These are phyloP conservation scores for Trypanosoma platydactyli DNA, from an alignment of 208 protist species.

Conservation along the genomic window DNA sequence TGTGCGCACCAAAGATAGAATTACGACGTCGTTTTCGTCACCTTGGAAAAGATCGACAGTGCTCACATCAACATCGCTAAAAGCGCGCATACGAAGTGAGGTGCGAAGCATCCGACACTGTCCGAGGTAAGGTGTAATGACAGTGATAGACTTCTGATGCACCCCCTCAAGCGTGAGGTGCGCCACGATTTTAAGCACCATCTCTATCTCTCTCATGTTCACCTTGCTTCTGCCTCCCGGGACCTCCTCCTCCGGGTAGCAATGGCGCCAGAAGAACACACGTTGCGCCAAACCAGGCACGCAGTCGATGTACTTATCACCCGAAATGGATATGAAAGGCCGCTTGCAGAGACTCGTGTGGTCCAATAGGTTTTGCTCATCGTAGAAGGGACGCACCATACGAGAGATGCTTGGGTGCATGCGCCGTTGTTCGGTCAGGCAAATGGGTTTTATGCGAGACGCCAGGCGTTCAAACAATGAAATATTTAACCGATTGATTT, in stretches of 20 bases:
- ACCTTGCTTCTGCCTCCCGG: constrained; percentile 84
- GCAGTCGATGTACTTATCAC: constrained; percentile 29
- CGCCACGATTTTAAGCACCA: constrained; percentile 68
- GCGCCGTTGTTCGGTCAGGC: constrained; percentile 88
- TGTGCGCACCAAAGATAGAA: constrained; percentile 93
- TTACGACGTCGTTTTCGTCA: constrained; percentile 94
- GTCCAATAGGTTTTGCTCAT: constrained; percentile 61
- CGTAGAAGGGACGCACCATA: constrained; percentile 89
- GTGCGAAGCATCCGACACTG: constrained; percentile 86
- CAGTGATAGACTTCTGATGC: constrained; percentile 86
- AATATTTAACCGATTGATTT: constrained; percentile 83
- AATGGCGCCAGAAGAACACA: constrained; percentile 89
- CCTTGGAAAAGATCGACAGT: constrained; percentile 97
- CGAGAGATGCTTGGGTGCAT: constrained; percentile 86
- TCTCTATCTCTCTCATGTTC: constrained; percentile 80
- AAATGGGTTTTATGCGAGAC: constrained; percentile 45
- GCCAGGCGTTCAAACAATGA: constrained; percentile 91
- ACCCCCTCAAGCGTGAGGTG: constrained; percentile 85
- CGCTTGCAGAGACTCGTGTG: constrained; percentile 50
- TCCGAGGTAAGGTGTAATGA: constrained; percentile 95
- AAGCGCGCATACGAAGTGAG: constrained; percentile 58
- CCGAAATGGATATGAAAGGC: constrained; percentile 47
- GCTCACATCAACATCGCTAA: constrained; percentile 76
- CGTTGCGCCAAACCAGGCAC: constrained; percentile 76
- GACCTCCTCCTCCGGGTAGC: constrained; percentile 79